A percentile compares a stretch with the other conserved stretches of the same genome.
Conservation (phyloP, 768 basidiomycete genomes). For the Vararia minispora region DNA sequence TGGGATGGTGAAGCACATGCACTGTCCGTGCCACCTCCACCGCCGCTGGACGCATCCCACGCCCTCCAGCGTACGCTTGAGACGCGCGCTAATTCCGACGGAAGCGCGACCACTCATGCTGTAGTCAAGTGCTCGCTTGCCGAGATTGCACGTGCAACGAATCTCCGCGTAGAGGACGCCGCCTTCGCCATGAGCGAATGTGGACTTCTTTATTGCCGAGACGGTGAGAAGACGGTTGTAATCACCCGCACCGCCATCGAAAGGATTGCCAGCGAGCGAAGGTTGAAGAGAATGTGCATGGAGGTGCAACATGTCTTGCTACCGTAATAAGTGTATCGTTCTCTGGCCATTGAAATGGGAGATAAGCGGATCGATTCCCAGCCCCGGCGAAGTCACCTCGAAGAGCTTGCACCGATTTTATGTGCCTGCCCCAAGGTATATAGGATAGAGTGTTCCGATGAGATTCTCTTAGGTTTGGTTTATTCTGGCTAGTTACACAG, state of each 20-base stretch:
- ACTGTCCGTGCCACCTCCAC: slow-evolving; percentile 2
- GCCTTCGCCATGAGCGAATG: slow-evolving; percentile 85
- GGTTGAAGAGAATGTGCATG: slow-evolving; percentile 63
- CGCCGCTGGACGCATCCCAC: slow-evolving; percentile 27
- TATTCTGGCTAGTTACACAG: too few species aligned
- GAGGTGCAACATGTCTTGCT: slow-evolving; percentile 45
- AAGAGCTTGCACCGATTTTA: too few species aligned
- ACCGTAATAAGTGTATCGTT: slow-evolving; percentile 15
- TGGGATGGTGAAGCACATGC: slow-evolving; percentile 54
- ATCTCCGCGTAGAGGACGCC: slow-evolving; percentile 75
- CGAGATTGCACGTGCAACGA: slow-evolving; percentile 70
- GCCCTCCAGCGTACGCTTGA: slow-evolving; percentile 44
- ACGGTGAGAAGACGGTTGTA: slow-evolving; percentile 40
- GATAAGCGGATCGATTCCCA: neutral
- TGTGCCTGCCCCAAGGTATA: too few species aligned
- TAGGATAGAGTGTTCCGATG: too few species aligned
- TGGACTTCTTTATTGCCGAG: slow-evolving; percentile 48
- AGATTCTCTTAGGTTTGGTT: too few species aligned
- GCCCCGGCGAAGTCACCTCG: neutral
- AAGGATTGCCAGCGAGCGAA: slow-evolving; percentile 50
- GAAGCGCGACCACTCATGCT: slow-evolving; percentile 61
- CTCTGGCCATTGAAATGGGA: too few species aligned
- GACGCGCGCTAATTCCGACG: slow-evolving; percentile 48
- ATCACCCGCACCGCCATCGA: slow-evolving; percentile 61
- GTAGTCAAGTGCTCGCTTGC: slow-evolving; percentile 60